A percentile compares a stretch with the other conserved stretches of the same genome.
These are phyloP conservation scores for Cicer judaicum DNA, from an alignment of 306 rosid genomes.

Conservation along the genomic window DNA sequence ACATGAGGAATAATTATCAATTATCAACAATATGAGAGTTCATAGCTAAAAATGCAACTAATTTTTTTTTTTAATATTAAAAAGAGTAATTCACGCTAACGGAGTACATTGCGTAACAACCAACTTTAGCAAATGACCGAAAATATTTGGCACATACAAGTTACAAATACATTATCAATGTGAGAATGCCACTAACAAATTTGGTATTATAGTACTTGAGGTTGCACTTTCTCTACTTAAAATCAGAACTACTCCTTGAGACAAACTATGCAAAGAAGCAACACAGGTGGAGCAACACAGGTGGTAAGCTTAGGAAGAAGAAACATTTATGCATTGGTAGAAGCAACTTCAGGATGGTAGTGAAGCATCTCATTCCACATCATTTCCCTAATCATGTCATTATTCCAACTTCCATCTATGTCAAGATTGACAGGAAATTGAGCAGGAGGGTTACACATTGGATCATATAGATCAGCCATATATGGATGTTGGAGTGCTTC, in stretches of 20 bases:
- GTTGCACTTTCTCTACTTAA: no score
- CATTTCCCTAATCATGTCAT: slow-evolving; percentile 72
- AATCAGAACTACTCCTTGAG: slow-evolving; percentile 24
- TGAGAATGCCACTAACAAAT: no score
- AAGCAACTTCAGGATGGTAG: slow-evolving; percentile 78
- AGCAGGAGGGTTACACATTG: slow-evolving; percentile 57
- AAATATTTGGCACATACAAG: no score
- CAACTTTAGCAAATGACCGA: no score
- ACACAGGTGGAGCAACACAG: background rate
- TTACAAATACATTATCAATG: no score
- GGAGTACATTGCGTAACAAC: no score
- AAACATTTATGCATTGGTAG: slow-evolving; percentile 39
- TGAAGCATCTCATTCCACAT: slow-evolving; percentile 83
- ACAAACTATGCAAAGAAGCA: background rate
- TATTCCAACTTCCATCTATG: slow-evolving; percentile 64
- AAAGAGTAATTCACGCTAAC: no score
- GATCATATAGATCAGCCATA: slow-evolving; percentile 70
- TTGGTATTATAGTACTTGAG: no score
- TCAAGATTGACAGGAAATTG: slow-evolving; percentile 72
- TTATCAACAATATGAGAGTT: no score
- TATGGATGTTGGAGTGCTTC: slow-evolving; percentile 93
- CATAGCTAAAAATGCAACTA: no score
- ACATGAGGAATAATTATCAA: no score
- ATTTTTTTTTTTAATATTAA: no score
- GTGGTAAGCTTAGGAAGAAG: slow-evolving; percentile 32